These are phyloP conservation scores for Calonectria multiphialidica DNA, from an alignment of 2,329 filamentous ascomycete genomes.

Conservation along the genomic window DNA sequence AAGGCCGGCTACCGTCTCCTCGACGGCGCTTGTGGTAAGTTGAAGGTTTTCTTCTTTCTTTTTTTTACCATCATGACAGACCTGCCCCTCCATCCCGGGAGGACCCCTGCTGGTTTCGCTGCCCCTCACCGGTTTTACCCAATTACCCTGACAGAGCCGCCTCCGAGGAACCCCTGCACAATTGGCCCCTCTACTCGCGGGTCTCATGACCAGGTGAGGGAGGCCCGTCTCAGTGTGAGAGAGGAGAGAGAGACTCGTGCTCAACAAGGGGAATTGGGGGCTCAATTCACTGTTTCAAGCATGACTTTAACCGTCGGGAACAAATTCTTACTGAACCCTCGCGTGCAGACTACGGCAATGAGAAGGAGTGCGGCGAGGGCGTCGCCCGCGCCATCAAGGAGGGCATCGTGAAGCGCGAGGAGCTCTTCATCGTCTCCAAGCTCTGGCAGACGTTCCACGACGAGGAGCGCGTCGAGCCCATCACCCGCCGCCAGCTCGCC, in stretches of 20 bases:
- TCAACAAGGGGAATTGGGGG: not conserved
- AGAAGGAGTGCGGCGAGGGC: conserved; percentile 82
- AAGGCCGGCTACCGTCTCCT: conserved; percentile 72
- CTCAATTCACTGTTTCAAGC: not conserved
- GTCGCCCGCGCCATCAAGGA: conserved; percentile 85
- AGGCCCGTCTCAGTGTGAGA: not conserved
- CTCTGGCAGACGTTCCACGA: conserved; percentile 96
- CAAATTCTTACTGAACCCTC: not conserved
- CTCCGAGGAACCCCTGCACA: conserved; percentile 38
- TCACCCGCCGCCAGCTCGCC: conserved; percentile 80
- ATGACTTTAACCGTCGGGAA: not conserved
- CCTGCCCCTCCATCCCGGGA: conserved; percentile 10
- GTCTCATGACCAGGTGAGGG: not conserved
- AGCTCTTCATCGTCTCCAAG: conserved; percentile 94
- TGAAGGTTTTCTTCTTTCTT: not conserved
- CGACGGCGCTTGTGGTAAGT: conserved; percentile 71
- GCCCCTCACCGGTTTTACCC: conserved; percentile 23
- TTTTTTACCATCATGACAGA: conserved; percentile 10
- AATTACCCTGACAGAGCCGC: conserved; percentile 43
- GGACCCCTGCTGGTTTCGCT: conserved; percentile 1
- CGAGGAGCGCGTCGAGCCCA: conserved; percentile 79
- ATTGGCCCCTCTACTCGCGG: conserved; percentile 32
- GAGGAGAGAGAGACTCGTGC: not conserved
- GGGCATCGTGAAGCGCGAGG: conserved; percentile 83
- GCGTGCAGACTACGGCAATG: conserved; percentile 84